Evolutionary conservation across 805 yeast species (phyloP).

Genomic region (Yamadazyma ubonensis): DNA sequence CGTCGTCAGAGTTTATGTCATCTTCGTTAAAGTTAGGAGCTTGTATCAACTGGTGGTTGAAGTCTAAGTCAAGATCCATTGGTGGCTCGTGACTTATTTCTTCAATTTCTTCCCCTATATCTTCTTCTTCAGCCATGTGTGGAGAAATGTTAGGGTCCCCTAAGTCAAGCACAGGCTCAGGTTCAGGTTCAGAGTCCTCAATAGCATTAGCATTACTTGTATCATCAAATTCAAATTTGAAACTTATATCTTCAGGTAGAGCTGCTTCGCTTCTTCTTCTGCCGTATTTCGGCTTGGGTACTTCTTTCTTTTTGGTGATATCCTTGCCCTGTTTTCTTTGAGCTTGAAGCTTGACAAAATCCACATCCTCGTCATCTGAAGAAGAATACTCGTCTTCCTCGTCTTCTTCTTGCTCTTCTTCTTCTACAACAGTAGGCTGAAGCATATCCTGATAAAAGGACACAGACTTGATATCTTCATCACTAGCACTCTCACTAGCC

Average conservation of each 20-base stretch:
- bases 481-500: slow-evolving; percentile 5
- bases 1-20: slow-evolving; percentile 58
- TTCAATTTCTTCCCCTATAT: slow-evolving; percentile 58
- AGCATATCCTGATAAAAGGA: slow-evolving; percentile 4
- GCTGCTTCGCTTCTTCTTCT: slow-evolving; percentile 38
- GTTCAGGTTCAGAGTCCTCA: slow-evolving; percentile 23
- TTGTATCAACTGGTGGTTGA: slow-evolving; percentile 27
- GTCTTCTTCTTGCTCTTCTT: slow-evolving; percentile 13
- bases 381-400: slow-evolving; percentile 33
- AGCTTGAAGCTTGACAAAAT: slow-evolving; percentile 69
- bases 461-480: neutral
- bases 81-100: slow-evolving; percentile 10
- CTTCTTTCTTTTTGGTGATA: slow-evolving; percentile 5
- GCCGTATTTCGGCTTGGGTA: slow-evolving; percentile 27
- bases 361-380: slow-evolving; percentile 65
- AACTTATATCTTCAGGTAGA: slow-evolving; percentile 43
- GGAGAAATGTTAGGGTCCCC: neutral
- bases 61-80: slow-evolving; percentile 11
- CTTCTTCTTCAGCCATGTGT: slow-evolving; percentile 43
- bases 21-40: slow-evolving; percentile 54
- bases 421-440: slow-evolving; percentile 5
- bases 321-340: slow-evolving; percentile 55
- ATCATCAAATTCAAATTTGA: slow-evolving; percentile 43
- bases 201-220: slow-evolving; percentile 17
- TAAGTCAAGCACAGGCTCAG: slow-evolving; percentile 13